Base-by-base conservation (phyloP, 2,329 filamentous ascomycete genomes). In the Fusarium coicis region DNA sequence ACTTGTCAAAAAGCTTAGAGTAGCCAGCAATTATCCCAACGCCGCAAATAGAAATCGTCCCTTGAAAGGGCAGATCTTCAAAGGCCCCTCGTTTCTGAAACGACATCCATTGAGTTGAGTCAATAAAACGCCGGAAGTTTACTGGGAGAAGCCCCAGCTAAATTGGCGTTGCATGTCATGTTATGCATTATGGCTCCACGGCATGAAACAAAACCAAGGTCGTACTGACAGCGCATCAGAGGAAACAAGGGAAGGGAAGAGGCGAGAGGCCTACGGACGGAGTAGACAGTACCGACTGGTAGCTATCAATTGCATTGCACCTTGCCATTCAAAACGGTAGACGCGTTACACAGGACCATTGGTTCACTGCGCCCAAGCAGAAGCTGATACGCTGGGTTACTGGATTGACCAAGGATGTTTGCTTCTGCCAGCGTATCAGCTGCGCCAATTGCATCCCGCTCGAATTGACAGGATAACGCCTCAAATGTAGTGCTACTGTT, bases 201-300 rank as follows among this genome's bases (percentile, higher is more conserved):
- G 63, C 74, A 77, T 76, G 58, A 63, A 70, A 68, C 63, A 53
- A 50, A 46, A 55, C 50, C 58, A 49, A 70, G 58, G 74, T 77
- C 49, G 68, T 68, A 76, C 75, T 75, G 75, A 77, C 75, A 77
- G 72, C 75, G 68, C 75, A 77, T 77, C 74, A 63, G 56, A 62
- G 53, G 52, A 59, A 39, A 61, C 32, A 47, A 47, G 43, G 23
- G 7, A 63, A 57, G 19, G 26, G n/a, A 63, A 57, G 40, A 54
- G 34, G 19, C 34, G 44, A 52, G 47, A 52, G 30, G 10, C 18
- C n/a, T 36, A 47, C 26, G 36, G 23, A 47, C 26, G 34, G 23
- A 26, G 18, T 19, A 36, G 47, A 68, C 43, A 46, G 56, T 21
- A 40, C 36, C 34, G 36, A 54, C 19, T 30, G 36, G 28, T 42